Percentiles rank a stretch among this genome's conserved stretches.
phyloP scores from a whole-genome alignment of 2,329 filamentous ascomycete species.

The Fusarium temperatum region DNA sequence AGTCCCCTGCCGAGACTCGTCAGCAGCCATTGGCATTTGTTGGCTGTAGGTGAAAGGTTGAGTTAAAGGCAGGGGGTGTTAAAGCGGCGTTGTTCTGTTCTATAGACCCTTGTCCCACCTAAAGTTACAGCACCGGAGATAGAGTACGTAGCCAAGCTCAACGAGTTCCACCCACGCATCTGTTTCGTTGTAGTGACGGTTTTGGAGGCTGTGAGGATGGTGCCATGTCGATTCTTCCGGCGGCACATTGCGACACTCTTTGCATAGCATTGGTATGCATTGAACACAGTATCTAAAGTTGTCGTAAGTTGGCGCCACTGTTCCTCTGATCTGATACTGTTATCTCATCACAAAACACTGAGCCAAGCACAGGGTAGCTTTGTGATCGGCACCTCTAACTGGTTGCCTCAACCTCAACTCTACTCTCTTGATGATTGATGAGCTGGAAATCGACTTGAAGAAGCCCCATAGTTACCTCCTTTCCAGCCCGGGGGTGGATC shows the following conservation, averaged over 20 bases:
- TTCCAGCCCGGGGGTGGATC: conserved; percentile 14
- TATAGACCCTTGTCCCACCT: conserved; percentile 17
- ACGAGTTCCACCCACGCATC: conserved; percentile 35
- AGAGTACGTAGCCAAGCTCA: conserved; percentile 23
- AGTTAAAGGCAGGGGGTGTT: conserved; percentile 16
- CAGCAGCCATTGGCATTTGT: conserved; percentile 12
- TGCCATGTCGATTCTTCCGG: conserved; percentile 20
- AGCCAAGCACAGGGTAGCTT: conserved; percentile 11
- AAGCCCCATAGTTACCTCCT: conserved; percentile 14
- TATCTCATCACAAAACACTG: conserved; percentile 8
- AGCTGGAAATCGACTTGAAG: neutral
- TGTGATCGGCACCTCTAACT: conserved; percentile 8
- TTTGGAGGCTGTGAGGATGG: conserved; percentile 21
- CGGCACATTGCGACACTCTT: conserved; percentile 3
- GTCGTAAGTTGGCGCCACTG: conserved; percentile 21
- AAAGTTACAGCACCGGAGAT: neutral
- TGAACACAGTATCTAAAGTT: neutral
- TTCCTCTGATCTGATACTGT: conserved; percentile 12
- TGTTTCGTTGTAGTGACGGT: neutral
- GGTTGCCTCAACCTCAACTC: neutral
- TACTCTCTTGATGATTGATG: neutral
- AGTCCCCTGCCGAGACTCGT: conserved; percentile 33
- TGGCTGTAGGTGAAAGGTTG: conserved; percentile 10
- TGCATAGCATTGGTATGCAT: neutral
- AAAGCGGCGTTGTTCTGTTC: conserved; percentile 15